These are phyloP conservation scores for Garcia nutans DNA, from an alignment of 345 rosid species.

Conservation along the genomic window DNA sequence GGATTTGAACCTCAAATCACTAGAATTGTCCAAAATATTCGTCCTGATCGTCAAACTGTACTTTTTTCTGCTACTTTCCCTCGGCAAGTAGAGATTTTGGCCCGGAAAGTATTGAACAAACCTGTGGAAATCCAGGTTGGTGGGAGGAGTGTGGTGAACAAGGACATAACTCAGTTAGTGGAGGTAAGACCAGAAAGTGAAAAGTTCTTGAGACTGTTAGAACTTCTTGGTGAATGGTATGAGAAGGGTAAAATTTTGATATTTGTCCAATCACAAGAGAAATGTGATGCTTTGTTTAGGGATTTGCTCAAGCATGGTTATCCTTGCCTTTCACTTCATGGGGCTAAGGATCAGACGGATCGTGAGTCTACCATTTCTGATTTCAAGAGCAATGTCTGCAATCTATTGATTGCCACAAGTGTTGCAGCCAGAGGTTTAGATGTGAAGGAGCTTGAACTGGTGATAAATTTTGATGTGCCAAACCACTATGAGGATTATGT, in stretches of 20 bases:
- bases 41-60: constrained; percentile 93
- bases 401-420: constrained; percentile 85
- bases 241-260: constrained; percentile 88
- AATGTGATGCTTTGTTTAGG: constrained; percentile 80
- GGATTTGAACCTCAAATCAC: constrained; percentile 97
- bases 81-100: constrained; percentile 91
- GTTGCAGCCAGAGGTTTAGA: constrained; percentile 96
- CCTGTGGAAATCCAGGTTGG: constrained; percentile 93
- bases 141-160: constrained; percentile 98
- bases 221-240: constrained; percentile 94
- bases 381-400: constrained; percentile 90
- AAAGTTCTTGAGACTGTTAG: constrained; percentile 78
- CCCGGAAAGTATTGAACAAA: constrained; percentile 78
- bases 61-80: constrained; percentile 97
- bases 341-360: constrained; percentile 95
- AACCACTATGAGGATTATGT: constrained; percentile 97
- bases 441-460: constrained; percentile 95
- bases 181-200: constrained; percentile 93
- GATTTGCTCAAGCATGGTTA: constrained; percentile 75
- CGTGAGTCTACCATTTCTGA: constrained; percentile 90
- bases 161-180: constrained; percentile 82
- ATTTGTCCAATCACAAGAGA: constrained; percentile 88
- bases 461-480: constrained; percentile 83
- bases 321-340: constrained; percentile 94
- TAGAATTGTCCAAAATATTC: constrained; percentile 87